Conservation (phyloP, 2,329 filamentous ascomycete genomes). For the Fusarium sp. region DNA sequence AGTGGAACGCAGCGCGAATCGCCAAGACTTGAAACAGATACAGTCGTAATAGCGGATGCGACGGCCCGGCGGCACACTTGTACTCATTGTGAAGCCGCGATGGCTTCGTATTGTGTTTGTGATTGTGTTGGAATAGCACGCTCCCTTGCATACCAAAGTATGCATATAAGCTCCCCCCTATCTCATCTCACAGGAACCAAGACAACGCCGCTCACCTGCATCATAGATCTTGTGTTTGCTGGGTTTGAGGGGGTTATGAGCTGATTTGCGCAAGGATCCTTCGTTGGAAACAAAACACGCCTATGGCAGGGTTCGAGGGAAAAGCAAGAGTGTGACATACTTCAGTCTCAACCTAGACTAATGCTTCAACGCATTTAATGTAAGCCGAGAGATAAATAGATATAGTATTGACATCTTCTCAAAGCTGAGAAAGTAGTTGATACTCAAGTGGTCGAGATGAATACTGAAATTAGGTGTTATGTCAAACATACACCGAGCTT, state of each 20-base stretch:
- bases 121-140: neutral
- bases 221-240: neutral
- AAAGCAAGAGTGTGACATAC: neutral
- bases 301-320: neutral
- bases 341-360: too few relatives aligned
- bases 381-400: too few relatives aligned
- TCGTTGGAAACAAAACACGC: neutral
- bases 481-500: too few relatives aligned
- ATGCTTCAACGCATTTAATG: too few relatives aligned
- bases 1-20: slow-evolving; percentile 25
- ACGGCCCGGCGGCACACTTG: slow-evolving; percentile 23
- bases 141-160: slow-evolving; percentile 1
- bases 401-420: too few relatives aligned
- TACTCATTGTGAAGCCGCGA: slow-evolving; percentile 20
- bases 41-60: slow-evolving; percentile 20
- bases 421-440: too few relatives aligned
- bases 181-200: slow-evolving; percentile 1
- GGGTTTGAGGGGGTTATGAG: slow-evolving; percentile 26
- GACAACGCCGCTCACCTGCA: slow-evolving; percentile 10
- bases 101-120: slow-evolving; percentile 1
- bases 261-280: slow-evolving; percentile 15
- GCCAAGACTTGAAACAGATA: slow-evolving; percentile 13
- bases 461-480: too few relatives aligned
- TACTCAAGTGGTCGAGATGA: too few relatives aligned
- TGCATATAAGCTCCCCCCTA: slow-evolving; percentile 1